Percentiles rank a stretch among this genome's conserved stretches.
Conservation (phyloP, 2,329 filamentous ascomycete genomes). For the Aspergillus pseudoviridinutans region DNA sequence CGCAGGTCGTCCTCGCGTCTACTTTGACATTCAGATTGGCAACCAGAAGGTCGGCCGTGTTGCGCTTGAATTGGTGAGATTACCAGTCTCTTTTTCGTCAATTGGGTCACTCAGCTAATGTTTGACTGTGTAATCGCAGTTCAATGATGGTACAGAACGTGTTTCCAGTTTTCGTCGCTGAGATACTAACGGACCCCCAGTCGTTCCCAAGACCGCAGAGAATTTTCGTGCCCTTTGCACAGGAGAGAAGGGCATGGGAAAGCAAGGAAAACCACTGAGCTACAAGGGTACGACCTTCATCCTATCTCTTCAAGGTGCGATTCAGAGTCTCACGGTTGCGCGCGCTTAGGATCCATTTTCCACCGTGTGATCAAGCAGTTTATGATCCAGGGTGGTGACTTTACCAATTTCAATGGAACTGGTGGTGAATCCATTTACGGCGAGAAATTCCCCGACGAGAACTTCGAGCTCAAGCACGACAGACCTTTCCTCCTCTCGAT, state of each 20-base stretch:
- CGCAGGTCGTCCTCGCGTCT: constrained; percentile 70
- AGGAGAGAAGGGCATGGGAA: constrained; percentile 84
- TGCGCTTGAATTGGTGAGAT: constrained; percentile 73
- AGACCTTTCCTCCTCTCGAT: constrained; percentile 92
- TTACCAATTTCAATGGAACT: constrained; percentile 89
- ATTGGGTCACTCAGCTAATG: not conserved
- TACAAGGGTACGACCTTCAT: constrained; percentile 63
- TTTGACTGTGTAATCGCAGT: constrained; percentile 28
- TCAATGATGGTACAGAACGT: constrained; percentile 44
- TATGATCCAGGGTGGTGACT: constrained; percentile 98
- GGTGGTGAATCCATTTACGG: constrained; percentile 97
- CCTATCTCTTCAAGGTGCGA: not conserved
- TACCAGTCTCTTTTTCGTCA: not conserved
- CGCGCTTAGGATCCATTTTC: constrained; percentile 65
- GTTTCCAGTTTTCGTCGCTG: not conserved
- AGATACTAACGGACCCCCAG: constrained; percentile 49
- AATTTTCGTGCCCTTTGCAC: constrained; percentile 96
- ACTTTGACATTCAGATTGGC: constrained; percentile 87
- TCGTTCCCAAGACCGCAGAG: constrained; percentile 91
- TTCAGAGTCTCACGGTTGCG: constrained; percentile 1
- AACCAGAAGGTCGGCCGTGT: constrained; percentile 70
- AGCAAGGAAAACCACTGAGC: constrained; percentile 77
- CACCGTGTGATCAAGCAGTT: constrained; percentile 98
- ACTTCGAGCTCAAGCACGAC: constrained; percentile 87
- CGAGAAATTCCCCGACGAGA: constrained; percentile 95